Base-by-base conservation (phyloP, 768 basidiomycete species). In the Panus rudis region DNA sequence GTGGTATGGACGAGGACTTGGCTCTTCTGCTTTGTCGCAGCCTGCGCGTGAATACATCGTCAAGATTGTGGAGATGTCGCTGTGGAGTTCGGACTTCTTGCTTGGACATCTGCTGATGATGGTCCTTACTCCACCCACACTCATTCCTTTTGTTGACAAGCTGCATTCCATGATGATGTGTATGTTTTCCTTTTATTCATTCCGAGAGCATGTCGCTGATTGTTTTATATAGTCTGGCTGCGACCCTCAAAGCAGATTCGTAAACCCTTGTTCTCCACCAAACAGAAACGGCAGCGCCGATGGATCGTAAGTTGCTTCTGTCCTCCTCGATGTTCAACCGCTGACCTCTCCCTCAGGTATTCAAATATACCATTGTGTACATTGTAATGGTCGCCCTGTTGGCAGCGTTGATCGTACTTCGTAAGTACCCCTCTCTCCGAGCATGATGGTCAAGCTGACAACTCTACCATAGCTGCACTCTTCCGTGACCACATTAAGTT, bases 1-100 rank as follows among this genome's bases (percentile, higher is more conserved):
- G 70, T 97, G 96, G 96, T 93, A 93, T 59, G 92, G 93, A 37
- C 77, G 92, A 46, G 89, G 91, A 22, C 72, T 99, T 16, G 94
- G 94, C 12, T 75, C 75, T n/a, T 85, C 88, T 25, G 91, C 88
- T 27, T 81, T 94, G 60, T 92, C 91, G 23, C 96, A 98, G 61
- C 92, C 93, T 24, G 92, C 90, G 44, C 84, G 96, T 60, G 96
- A 98, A 72, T 96, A 87, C 59, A 78, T 98, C 44, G 93, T 98
- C 68, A 99, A 98, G 74, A 89, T 94, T 46, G 90, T 98, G 51
- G 94, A 98, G 66, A 88, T 98, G 84, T 89, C 89, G 20, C 68
- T 98, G 13, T 98, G 94, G 87, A 84, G 84, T 37, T 93, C 91
- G 6, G 96, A 98, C 68, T 96, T 97, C 71, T 65, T 97, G 31